These are phyloP conservation scores for Ophiostoma angusticollis DNA, from an alignment of 2,329 filamentous ascomycete species.

Conservation along the genomic window DNA sequence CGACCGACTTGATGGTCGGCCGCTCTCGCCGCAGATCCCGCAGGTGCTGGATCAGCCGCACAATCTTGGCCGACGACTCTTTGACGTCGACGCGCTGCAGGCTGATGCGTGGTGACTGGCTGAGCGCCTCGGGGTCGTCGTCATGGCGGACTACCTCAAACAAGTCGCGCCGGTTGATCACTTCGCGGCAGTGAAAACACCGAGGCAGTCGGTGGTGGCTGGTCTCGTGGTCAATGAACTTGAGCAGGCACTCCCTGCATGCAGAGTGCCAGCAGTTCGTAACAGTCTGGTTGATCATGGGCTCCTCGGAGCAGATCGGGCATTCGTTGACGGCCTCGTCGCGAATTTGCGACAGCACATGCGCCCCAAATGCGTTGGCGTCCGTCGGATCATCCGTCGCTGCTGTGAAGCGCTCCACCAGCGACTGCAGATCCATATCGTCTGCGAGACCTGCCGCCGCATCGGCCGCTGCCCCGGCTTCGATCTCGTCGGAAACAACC, in stretches of 20 bases:
- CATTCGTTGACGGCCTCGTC: conserved; percentile 82
- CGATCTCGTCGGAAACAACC: conserved; percentile 76
- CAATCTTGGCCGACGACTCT: conserved; percentile 78
- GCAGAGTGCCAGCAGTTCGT: conserved; percentile 97
- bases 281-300: conserved; percentile 87
- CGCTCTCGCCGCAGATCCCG: conserved; percentile 52
- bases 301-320: conserved; percentile 87
- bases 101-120: conserved; percentile 39
- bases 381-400: conserved; percentile 48
- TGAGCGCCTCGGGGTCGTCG: conserved; percentile 30
- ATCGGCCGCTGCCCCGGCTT: conserved; percentile 65
- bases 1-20: conserved; percentile 69
- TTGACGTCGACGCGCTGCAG: conserved; percentile 47
- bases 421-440: conserved; percentile 84
- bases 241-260: conserved; percentile 83
- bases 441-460: conserved; percentile 71
- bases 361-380: conserved; percentile 64
- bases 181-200: conserved; percentile 83
- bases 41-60: conserved; percentile 63
- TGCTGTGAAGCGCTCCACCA: conserved; percentile 74
- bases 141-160: conserved; percentile 86
- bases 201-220: conserved; percentile 62
- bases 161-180: conserved; percentile 69
- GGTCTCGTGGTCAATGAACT: conserved; percentile 78
- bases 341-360: conserved; percentile 83